A percentile compares a stretch with the other conserved stretches of the same genome.
phyloP scores from a whole-genome alignment of 2,329 filamentous ascomycete genomes.

The Ampelomyces quisqualis region DNA sequence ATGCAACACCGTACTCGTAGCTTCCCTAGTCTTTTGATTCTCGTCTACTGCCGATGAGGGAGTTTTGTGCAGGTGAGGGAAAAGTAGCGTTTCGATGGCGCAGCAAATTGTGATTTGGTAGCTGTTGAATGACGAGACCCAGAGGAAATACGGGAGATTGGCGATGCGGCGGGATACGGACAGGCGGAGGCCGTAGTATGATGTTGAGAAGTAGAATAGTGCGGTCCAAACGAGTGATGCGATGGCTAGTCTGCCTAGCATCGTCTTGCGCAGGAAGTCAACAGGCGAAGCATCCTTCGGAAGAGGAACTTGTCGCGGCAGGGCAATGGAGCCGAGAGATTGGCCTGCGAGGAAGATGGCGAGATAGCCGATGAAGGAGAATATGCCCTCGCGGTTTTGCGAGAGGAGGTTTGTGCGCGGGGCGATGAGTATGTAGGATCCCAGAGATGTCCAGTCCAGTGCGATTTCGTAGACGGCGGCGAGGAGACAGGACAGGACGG shows the following conservation, averaged over 20 bases:
- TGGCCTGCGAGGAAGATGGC: slow-evolving; percentile 92
- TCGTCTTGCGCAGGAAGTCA: slow-evolving; percentile 54
- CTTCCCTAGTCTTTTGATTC: slow-evolving; percentile 62
- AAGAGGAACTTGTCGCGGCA: slow-evolving; percentile 59
- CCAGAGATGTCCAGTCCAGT: slow-evolving; percentile 72
- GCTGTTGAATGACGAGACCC: slow-evolving; percentile 89
- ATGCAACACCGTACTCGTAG: slow-evolving; percentile 77
- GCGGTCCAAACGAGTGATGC: slow-evolving; percentile 69
- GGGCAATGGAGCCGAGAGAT: slow-evolving; percentile 74
- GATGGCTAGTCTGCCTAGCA: slow-evolving; percentile 63
- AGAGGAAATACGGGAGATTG: slow-evolving; percentile 90
- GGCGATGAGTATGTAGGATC: slow-evolving; percentile 78
- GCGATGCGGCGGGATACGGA: slow-evolving; percentile 84
- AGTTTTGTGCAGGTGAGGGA: slow-evolving; percentile 68
- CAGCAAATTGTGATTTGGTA: slow-evolving; percentile 79
- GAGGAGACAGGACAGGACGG: slow-evolving; percentile 69
- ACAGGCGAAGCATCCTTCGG: slow-evolving; percentile 47
- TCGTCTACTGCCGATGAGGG: slow-evolving; percentile 58
- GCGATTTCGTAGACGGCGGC: slow-evolving; percentile 70
- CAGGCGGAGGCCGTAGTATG: slow-evolving; percentile 64
- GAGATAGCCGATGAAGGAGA: slow-evolving; percentile 89
- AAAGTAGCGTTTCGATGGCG: slow-evolving; percentile 73
- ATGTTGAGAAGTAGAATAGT: slow-evolving; percentile 69
- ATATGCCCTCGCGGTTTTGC: slow-evolving; percentile 93
- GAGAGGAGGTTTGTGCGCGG: slow-evolving; percentile 77